phyloP scores from a whole-genome alignment of 176 grass and related monocot genomes.

The Areca catechu region DNA sequence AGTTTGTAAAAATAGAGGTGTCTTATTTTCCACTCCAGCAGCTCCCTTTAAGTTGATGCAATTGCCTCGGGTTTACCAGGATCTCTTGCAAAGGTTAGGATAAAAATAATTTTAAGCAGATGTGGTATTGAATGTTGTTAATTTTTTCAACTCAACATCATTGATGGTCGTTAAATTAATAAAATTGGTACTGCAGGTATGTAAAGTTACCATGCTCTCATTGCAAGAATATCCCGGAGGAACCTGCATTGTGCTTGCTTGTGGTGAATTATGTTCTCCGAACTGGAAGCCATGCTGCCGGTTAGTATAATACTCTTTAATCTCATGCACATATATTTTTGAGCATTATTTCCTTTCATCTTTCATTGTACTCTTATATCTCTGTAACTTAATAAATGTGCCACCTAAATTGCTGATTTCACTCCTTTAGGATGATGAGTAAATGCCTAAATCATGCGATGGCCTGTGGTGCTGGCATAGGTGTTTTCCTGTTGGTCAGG shows the following conservation, averaged over 20 bases:
- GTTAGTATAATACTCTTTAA: constrained; percentile 21
- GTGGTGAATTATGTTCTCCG: constrained; percentile 78
- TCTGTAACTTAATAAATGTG: neutral
- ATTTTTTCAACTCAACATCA: neutral
- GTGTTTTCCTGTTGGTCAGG: constrained; percentile 95
- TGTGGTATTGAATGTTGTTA: constrained; percentile 20
- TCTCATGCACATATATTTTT: neutral
- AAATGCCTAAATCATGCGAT: constrained; percentile 79
- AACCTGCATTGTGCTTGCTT: constrained; percentile 92
- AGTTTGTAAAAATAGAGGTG: constrained; percentile 33
- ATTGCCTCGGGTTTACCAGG: constrained; percentile 78
- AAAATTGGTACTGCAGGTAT: constrained; percentile 35
- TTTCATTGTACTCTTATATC: too few species aligned
- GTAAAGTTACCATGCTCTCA: constrained; percentile 71
- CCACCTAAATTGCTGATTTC: constrained; percentile 13
- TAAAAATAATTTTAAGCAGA: neutral
- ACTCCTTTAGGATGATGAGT: constrained; percentile 41
- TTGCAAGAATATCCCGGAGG: constrained; percentile 73
- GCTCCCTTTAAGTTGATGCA: constrained; percentile 90
- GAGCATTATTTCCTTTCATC: too few species aligned
- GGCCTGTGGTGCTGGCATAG: constrained; percentile 80
- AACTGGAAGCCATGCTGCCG: constrained; percentile 92
- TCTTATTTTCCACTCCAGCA: constrained; percentile 54
- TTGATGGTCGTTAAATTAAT: neutral
- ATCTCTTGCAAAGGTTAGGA: constrained; percentile 55